Evolutionary conservation across 345 rosid genomes (phyloP).

Genomic region (Brassica juncea): DNA sequence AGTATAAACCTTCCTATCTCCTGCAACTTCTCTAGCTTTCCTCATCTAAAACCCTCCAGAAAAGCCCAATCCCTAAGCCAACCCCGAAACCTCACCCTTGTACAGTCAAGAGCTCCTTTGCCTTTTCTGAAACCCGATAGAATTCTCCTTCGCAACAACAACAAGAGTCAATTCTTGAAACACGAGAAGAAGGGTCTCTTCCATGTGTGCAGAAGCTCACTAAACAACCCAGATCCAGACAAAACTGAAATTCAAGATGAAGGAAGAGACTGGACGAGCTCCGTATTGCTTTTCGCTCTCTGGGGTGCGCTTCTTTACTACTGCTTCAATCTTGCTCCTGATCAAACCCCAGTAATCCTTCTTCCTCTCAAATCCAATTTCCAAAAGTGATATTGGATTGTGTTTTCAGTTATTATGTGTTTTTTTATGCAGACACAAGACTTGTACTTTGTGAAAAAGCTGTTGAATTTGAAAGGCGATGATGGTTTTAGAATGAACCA

Average conservation of each 20-base stretch:
- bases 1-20: slow-evolving; percentile 50
- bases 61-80: slow-evolving; percentile 1
- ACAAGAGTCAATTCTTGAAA: background rate
- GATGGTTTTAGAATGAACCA: slow-evolving; percentile 90
- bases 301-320: slow-evolving; percentile 81
- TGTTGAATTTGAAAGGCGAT: slow-evolving; percentile 67
- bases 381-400: background rate
- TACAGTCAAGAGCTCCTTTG: slow-evolving; percentile 32
- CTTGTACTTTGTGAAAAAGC: slow-evolving; percentile 79
- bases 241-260: slow-evolving; percentile 40
- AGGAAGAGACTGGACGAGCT: slow-evolving; percentile 72
- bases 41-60: slow-evolving; percentile 39
- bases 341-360: slow-evolving; percentile 68
- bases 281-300: slow-evolving; percentile 62
- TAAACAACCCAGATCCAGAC: slow-evolving; percentile 54
- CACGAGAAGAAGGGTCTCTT: slow-evolving; percentile 34
- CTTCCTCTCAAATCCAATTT: background rate
- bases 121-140: slow-evolving; percentile 24
- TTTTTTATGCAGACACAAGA: slow-evolving; percentile 62
- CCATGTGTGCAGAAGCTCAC: slow-evolving; percentile 44
- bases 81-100: background rate
- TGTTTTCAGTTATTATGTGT: background rate
- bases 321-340: slow-evolving; percentile 68
- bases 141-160: background rate
- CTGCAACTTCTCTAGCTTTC: slow-evolving; percentile 51